A percentile compares a stretch with the other conserved stretches of the same genome.
phyloP scores from a whole-genome alignment of 2,329 filamentous ascomycete species.

The Domatiomyces globalis region DNA sequence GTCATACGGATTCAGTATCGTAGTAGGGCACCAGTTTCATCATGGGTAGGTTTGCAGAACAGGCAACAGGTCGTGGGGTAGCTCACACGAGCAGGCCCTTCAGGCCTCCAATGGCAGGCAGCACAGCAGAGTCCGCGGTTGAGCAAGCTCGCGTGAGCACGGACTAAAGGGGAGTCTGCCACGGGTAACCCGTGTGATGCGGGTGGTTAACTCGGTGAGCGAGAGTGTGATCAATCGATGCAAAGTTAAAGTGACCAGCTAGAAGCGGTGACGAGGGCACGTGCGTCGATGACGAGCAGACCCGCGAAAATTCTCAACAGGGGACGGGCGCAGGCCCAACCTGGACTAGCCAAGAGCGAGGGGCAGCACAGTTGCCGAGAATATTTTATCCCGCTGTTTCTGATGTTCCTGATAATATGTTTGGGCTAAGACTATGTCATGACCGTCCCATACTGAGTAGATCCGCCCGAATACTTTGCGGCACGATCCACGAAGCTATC shows the following conservation, averaged over 20 bases:
- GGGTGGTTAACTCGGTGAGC: neutral
- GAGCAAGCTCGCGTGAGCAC: slow-evolving; percentile 15
- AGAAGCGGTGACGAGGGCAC: neutral
- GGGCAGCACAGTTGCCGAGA: neutral
- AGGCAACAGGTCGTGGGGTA: neutral
- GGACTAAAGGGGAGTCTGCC: neutral
- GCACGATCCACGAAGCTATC: neutral
- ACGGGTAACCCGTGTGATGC: neutral
- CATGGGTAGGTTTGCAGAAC: neutral
- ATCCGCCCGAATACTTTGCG: neutral
- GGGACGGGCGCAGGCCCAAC: neutral
- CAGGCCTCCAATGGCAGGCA: neutral
- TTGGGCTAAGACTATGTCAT: neutral
- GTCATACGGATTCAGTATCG: neutral
- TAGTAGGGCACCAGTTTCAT: neutral
- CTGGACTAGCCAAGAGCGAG: neutral
- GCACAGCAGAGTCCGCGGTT: neutral
- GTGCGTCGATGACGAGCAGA: neutral
- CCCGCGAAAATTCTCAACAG: neutral
- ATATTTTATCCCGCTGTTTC: neutral
- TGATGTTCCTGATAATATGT: neutral
- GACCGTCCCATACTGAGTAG: neutral
- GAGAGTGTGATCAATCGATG: neutral
- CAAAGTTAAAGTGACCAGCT: neutral
- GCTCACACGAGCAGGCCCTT: neutral